Base-by-base conservation (phyloP, 2,329 filamentous ascomycete genomes). In the Epichloe typhina region DNA sequence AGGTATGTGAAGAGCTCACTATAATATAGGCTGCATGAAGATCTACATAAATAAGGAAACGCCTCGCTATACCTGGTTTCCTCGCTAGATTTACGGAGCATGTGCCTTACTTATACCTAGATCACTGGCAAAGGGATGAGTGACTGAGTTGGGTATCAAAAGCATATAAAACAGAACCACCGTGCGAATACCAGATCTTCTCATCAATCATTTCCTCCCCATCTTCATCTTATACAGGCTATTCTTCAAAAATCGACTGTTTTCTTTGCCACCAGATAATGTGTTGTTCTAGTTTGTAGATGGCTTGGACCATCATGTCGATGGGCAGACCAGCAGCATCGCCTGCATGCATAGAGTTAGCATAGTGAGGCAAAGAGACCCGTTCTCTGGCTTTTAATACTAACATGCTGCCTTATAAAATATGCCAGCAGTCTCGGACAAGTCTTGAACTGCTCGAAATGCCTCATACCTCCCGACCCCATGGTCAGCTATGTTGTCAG, bases 211-310 rank as follows among this genome's bases (percentile, higher is more conserved):
- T 19, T 17, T 13, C 5, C 12, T 33, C 38, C 33, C 33, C 31
- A 5, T 15, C 11, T n/a, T 2, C 31, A 5, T 19, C 11, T n/a
- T 2, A 13, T 49, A 36, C 21, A 35, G 31, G 33, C 21, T 44
- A 26, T 17, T 26, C 37, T 49, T 49, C 41, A n/a, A 45, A 13
- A 13, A 11, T 37, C 4, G 39, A n/a, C 40, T 37, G 46, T 13
- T 50, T 53, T 33, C 50, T 58, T 46, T 69, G 67, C 67, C 66
- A 69, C 19, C 52, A 49, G 1, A 64, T 51, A n/a, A 70, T 61
- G 9, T 58, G 58, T 17, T 61, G 61, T 49, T 71, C 69, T 35
- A 69, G 53, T 61, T 64, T 68, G 53, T 69, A 68, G 7, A 70
- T 64, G 26, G 66, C 66, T 26, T 62, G 58, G 3, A 67, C 59